Percentiles rank a stretch among this genome's conserved stretches.
These are phyloP conservation scores for Rusavskia elegans DNA, from an alignment of 495 filamentous ascomycete genomes.

Conservation along the genomic window DNA sequence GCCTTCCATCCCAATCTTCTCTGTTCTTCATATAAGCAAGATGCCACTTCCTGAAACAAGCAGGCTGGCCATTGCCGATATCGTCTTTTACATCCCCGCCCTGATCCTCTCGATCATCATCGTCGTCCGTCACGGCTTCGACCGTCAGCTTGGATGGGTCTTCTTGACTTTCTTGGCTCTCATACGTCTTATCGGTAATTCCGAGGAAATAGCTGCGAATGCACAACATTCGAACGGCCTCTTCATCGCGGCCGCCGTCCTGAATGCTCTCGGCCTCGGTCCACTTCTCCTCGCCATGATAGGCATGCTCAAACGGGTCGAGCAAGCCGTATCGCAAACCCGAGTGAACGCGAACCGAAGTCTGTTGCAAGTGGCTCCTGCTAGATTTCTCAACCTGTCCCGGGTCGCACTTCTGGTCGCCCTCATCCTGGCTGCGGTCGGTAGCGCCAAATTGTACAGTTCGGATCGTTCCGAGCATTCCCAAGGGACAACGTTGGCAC, in stretches of 20 bases:
- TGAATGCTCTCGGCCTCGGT: conserved; percentile 5
- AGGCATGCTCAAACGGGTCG: neutral
- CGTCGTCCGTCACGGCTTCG: conserved; percentile 6
- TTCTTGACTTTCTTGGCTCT: conserved; percentile 4
- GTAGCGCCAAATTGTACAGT: conserved; percentile 1
- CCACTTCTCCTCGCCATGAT: conserved; percentile 8
- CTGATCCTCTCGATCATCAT: conserved; percentile 4
- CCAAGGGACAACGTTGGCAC: conserved; percentile 1
- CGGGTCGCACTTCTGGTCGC: conserved; percentile 2
- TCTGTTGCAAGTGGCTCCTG: neutral
- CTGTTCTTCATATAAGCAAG: neutral
- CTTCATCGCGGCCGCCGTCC: conserved; percentile 1
- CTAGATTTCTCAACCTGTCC: neutral
- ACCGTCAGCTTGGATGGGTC: conserved; percentile 5
- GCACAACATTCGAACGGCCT: neutral
- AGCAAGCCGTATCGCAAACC: neutral
- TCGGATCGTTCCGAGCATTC: neutral
- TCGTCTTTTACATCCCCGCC: conserved; percentile 6
- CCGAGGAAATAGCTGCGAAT: conserved; percentile 2
- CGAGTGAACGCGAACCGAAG: neutral
- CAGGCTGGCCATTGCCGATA: conserved; percentile 8
- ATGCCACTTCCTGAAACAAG: neutral
- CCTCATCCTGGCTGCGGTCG: conserved; percentile 6
- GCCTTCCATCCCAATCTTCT: too few relatives aligned
- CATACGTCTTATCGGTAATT: conserved; percentile 5